Percentiles rank a stretch among this genome's conserved stretches.
These are phyloP conservation scores for Chlorella sorokiniana DNA, from an alignment of 139 green algal species.

Conservation along the genomic window DNA sequence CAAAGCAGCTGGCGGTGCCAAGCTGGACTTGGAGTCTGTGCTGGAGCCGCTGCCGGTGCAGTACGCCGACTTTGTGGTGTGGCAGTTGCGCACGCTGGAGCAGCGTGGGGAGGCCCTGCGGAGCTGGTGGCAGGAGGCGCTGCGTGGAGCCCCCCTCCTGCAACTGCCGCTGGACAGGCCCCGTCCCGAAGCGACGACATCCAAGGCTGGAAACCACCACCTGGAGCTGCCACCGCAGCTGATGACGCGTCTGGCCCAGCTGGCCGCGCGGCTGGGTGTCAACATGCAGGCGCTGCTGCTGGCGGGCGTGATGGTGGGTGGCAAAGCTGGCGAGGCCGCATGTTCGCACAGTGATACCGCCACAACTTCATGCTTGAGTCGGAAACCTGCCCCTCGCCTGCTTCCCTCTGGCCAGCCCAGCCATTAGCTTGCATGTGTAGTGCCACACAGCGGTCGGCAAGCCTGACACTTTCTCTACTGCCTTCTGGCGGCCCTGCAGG, in stretches of 20 bases:
- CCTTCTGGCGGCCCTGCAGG: not conserved
- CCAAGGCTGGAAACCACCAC: not conserved
- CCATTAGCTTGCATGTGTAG: not conserved
- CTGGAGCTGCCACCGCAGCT: not conserved
- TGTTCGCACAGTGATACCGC: too few relatives aligned
- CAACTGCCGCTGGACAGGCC: constrained; percentile 18
- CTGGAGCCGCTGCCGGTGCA: not conserved
- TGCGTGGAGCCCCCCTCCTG: constrained; percentile 2
- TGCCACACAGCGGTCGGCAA: too few relatives aligned
- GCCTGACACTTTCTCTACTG: not conserved
- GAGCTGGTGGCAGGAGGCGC: constrained; percentile 20
- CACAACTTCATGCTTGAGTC: too few relatives aligned
- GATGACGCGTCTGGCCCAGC: not conserved
- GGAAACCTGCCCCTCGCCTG: too few relatives aligned
- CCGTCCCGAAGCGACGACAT: not conserved
- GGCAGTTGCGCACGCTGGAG: constrained; percentile 7
- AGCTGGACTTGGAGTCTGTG: too few relatives aligned
- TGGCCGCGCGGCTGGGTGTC: not conserved
- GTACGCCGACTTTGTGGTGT: constrained; percentile 29
- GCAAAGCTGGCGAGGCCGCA: too few relatives aligned
- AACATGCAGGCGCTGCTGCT: constrained; percentile 5
- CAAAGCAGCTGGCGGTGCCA: not conserved
- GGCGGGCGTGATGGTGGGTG: not conserved
- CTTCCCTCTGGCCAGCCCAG: not conserved
- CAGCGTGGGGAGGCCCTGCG: not conserved